phyloP scores from a whole-genome alignment of 306 rosid genomes.

The Betula pendula region DNA sequence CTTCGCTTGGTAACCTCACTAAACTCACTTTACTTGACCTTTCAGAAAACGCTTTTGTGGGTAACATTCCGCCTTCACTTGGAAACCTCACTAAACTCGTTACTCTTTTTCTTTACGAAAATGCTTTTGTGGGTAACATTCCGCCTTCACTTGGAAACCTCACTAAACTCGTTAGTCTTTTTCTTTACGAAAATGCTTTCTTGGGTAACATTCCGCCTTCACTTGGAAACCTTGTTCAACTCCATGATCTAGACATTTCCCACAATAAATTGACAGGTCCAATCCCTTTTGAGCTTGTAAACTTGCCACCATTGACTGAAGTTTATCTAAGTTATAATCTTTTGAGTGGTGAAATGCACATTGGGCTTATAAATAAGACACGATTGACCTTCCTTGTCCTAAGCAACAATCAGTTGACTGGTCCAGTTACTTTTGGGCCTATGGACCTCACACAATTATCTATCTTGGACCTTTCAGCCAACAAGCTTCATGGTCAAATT shows the following conservation, averaged over 20 bases:
- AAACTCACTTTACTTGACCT: neutral
- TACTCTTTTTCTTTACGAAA: neutral
- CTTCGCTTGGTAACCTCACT: neutral
- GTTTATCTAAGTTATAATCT: too few species aligned
- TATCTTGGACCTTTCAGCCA: too few species aligned
- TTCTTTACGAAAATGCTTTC: neutral
- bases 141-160: neutral
- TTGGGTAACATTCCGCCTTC: neutral
- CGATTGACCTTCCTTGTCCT: too few species aligned
- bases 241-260: neutral
- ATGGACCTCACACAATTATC: too few species aligned
- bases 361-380: too few species aligned
- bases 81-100: neutral
- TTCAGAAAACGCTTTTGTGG: neutral
- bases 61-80: neutral
- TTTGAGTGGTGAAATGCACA: too few species aligned
- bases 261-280: conserved; percentile 10
- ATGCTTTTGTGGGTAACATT: too few species aligned
- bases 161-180: neutral
- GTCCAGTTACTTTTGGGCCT: too few species aligned
- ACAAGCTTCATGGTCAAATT: too few species aligned
- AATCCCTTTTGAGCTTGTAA: neutral
- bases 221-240: conserved; percentile 8
- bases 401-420: too few species aligned
- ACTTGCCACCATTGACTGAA: too few species aligned